Evolutionary conservation across 2,329 filamentous ascomycete species (phyloP).

Genomic region (Cyphellophora attinorum): DNA sequence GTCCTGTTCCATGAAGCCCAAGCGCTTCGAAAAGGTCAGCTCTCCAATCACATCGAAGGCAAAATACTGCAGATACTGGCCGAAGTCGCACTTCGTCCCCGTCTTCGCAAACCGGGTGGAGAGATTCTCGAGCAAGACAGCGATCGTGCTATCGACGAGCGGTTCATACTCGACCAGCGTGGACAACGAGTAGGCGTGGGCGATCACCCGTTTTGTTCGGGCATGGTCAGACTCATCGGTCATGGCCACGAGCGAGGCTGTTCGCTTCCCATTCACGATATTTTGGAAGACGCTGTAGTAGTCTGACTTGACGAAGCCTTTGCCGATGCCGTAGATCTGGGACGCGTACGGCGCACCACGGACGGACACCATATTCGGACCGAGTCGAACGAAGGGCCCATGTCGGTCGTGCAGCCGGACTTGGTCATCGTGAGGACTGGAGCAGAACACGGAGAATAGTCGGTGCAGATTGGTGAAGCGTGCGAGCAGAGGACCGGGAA

Average conservation of each 20-base stretch:
- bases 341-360: slow-evolving; percentile 11
- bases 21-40: slow-evolving; percentile 24
- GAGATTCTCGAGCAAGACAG: slow-evolving; percentile 19
- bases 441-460: slow-evolving; percentile 18
- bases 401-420: slow-evolving; percentile 19
- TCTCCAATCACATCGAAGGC: slow-evolving; percentile 29
- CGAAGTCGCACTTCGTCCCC: slow-evolving; percentile 20
- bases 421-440: slow-evolving; percentile 17
- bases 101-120: slow-evolving; percentile 17
- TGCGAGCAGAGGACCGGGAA: slow-evolving; percentile 22
- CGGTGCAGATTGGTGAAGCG: slow-evolving; percentile 21
- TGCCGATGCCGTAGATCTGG: slow-evolving; percentile 18
- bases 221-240: slow-evolving; percentile 33
- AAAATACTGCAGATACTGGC: slow-evolving; percentile 24
- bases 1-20: slow-evolving; percentile 25
- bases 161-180: slow-evolving; percentile 31
- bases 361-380: slow-evolving; percentile 23
- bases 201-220: slow-evolving; percentile 28
- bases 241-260: slow-evolving; percentile 27
- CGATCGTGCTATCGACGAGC: slow-evolving; percentile 26
- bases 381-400: slow-evolving; percentile 21
- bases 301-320: slow-evolving; percentile 15
- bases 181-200: slow-evolving; percentile 31
- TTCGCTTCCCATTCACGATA: slow-evolving; percentile 20
- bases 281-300: slow-evolving; percentile 23